phyloP scores from a whole-genome alignment of 2,329 filamentous ascomycete genomes.

The Colletotrichum sojae region DNA sequence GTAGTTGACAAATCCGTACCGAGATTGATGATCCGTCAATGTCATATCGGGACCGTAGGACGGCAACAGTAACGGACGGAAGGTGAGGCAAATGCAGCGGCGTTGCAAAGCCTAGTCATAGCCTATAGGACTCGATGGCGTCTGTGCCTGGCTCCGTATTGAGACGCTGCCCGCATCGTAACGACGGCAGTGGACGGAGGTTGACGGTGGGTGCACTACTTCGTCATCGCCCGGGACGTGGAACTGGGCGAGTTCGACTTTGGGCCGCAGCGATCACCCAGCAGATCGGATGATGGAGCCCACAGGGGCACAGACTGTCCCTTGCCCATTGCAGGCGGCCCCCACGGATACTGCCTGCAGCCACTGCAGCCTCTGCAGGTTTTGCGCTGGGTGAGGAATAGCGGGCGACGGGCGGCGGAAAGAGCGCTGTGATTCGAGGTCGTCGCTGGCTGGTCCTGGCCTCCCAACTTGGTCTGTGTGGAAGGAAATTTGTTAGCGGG shows the following conservation, averaged over 20 bases:
- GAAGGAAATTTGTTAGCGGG: conserved; percentile 10
- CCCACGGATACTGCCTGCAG: too few relatives aligned
- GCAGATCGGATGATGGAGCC: conserved; percentile 40
- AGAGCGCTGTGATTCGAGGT: too few relatives aligned
- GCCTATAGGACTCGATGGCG: not conserved
- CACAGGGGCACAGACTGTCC: conserved; percentile 36
- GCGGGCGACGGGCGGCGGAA: conserved; percentile 9
- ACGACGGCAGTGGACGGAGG: conserved; percentile 1
- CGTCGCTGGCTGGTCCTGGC: too few relatives aligned
- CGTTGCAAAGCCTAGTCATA: not conserved
- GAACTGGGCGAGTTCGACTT: conserved; percentile 6
- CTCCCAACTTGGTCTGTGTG: not conserved
- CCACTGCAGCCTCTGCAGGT: too few relatives aligned
- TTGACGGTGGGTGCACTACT: conserved; percentile 31
- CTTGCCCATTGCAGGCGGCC: conserved; percentile 22
- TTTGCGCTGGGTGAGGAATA: conserved; percentile 13
- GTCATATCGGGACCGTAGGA: conserved; percentile 12
- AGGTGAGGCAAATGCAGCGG: conserved; percentile 31
- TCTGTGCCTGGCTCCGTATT: conserved; percentile 7
- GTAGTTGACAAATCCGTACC: not conserved
- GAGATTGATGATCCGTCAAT: conserved; percentile 23
- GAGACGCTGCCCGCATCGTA: not conserved
- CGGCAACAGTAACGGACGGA: conserved; percentile 10
- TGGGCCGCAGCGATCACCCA: conserved; percentile 37
- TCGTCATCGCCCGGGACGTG: conserved; percentile 36